phyloP scores from a whole-genome alignment of 2,329 filamentous ascomycete species.

The Pseudocercospora pini-densiflorae region DNA sequence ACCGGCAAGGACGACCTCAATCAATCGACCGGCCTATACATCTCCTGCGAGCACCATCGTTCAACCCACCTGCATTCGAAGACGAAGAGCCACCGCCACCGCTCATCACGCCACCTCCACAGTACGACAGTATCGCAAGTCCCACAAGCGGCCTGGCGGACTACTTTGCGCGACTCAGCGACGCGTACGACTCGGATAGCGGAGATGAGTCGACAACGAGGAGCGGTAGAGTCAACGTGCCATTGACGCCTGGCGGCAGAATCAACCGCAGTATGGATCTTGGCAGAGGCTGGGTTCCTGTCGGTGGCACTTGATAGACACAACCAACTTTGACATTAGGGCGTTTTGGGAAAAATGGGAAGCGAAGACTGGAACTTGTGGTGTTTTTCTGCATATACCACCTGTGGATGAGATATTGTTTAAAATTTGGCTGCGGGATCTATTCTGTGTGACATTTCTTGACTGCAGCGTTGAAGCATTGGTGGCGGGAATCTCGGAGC shows the following conservation, averaged over 20 bases:
- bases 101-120: slow-evolving; percentile 78
- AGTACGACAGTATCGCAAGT: slow-evolving; percentile 79
- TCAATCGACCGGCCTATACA: slow-evolving; percentile 73
- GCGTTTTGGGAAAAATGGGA: background rate
- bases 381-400: background rate
- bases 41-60: slow-evolving; percentile 79
- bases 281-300: slow-evolving; percentile 54
- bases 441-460: background rate
- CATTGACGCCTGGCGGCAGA: slow-evolving; percentile 66
- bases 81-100: slow-evolving; percentile 77
- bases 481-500: background rate
- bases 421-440: background rate
- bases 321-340: background rate
- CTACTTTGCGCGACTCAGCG: slow-evolving; percentile 81
- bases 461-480: background rate
- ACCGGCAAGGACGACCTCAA: slow-evolving; percentile 53
- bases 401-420: background rate
- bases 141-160: slow-evolving; percentile 75
- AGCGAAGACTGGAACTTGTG: background rate
- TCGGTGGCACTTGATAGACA: slow-evolving; percentile 18
- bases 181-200: slow-evolving; percentile 59
- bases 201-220: slow-evolving; percentile 29
- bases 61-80: slow-evolving; percentile 85
- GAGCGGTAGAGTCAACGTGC: slow-evolving; percentile 56
- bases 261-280: slow-evolving; percentile 68